phyloP scores from a whole-genome alignment of 192 early-diverging fungal genomes.

The Entomortierella parvispora region DNA sequence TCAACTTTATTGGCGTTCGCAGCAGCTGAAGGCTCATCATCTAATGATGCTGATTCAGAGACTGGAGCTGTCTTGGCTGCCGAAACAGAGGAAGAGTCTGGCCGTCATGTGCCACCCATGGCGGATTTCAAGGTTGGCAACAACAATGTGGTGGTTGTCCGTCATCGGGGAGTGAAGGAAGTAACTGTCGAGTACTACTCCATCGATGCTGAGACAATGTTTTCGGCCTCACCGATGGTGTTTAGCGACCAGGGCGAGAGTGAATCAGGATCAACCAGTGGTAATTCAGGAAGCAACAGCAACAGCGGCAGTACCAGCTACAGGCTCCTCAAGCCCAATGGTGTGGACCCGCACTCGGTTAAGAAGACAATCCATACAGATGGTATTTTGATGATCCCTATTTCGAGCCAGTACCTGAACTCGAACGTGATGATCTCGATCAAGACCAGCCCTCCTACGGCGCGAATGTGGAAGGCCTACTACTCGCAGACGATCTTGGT shows the following conservation, averaged over 20 bases:
- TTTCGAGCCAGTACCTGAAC: constrained; percentile 38
- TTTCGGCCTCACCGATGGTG: constrained; percentile 58
- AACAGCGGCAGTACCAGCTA: constrained; percentile 26
- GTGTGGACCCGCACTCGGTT: constrained; percentile 21
- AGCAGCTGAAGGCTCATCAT: no score
- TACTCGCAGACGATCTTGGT: constrained; percentile 56
- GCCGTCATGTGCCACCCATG: constrained; percentile 35
- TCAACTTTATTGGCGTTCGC: neutral
- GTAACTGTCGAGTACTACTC: constrained; percentile 56
- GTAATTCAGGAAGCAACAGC: neutral
- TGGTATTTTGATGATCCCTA: constrained; percentile 32
- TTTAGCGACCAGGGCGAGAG: constrained; percentile 55
- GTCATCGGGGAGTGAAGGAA: constrained; percentile 47
- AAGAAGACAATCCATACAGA: constrained; percentile 21
- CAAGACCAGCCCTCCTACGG: constrained; percentile 26
- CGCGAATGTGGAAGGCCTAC: constrained; percentile 47
- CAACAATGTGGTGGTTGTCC: constrained; percentile 35
- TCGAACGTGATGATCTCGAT: constrained; percentile 51
- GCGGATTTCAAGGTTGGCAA: constrained; percentile 55
- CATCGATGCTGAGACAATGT: constrained; percentile 62
- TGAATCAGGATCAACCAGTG: constrained; percentile 10
- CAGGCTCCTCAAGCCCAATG: constrained; percentile 41
- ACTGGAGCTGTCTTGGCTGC: neutral
- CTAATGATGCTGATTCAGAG: neutral
- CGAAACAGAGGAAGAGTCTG: neutral